Evolutionary conservation across 73 alveolate genomes (phyloP).

Genomic region (Effrenium voratum): DNA sequence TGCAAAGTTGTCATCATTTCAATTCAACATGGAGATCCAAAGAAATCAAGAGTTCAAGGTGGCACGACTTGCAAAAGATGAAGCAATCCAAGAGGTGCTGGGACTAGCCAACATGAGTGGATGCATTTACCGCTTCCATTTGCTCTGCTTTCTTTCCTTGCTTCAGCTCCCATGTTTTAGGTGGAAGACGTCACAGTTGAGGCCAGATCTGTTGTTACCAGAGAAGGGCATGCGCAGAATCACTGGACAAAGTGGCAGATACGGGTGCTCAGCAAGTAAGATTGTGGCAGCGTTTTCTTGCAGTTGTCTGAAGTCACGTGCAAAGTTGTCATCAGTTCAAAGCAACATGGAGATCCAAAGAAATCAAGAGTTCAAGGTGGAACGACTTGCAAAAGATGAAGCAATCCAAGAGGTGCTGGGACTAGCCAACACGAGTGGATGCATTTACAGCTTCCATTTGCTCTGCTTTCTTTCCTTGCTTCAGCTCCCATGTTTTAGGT

Average conservation of each 20-base stretch:
- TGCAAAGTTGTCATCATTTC: neutral
- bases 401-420: too few relatives aligned
- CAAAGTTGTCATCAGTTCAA: too few relatives aligned
- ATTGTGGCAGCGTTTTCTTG: too few relatives aligned
- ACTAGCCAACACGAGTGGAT: too few relatives aligned
- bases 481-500: too few relatives aligned
- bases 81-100: constrained; percentile 10
- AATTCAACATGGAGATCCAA: neutral
- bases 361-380: too few relatives aligned
- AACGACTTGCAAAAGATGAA: too few relatives aligned
- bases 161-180: neutral
- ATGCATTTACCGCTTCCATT: neutral
- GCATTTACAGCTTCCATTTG: too few relatives aligned
- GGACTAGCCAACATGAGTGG: constrained; percentile 4
- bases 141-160: constrained; percentile 8
- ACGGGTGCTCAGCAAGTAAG: too few relatives aligned
- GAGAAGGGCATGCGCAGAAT: constrained; percentile 6
- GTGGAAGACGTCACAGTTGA: constrained; percentile 10
- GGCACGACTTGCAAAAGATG: constrained; percentile 2
- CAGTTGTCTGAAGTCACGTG: too few relatives aligned
- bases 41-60: neutral
- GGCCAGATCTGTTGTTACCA: constrained; percentile 10
- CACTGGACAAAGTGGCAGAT: constrained; percentile 13
- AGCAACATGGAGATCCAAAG: too few relatives aligned
- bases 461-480: too few relatives aligned